A percentile compares a stretch with the other conserved stretches of the same genome.
These are phyloP conservation scores for Rhizoctonia solani DNA, from an alignment of 1,284 basidiomycete species.

Conservation along the genomic window DNA sequence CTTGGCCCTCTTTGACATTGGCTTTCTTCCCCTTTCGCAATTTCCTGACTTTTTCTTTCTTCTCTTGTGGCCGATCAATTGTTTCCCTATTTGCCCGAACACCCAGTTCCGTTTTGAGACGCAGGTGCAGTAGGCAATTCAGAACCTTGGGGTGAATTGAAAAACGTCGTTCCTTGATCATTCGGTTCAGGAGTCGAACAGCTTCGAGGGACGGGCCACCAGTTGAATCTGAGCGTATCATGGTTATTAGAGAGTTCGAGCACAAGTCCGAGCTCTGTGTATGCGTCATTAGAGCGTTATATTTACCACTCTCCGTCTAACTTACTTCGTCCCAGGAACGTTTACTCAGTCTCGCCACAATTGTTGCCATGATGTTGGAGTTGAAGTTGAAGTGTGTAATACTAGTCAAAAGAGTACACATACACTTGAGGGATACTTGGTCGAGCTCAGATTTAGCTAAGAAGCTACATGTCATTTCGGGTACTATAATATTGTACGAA, in stretches of 20 bases:
- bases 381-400: conserved; percentile 98
- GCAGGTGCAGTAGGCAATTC: conserved; percentile 81
- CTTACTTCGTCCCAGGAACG: conserved; percentile 85
- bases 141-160: conserved; percentile 89
- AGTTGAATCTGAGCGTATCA: conserved; percentile 80
- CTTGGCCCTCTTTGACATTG: conserved; percentile 61
- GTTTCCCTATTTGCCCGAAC: conserved; percentile 70
- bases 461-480: conserved; percentile 31
- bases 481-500: neutral
- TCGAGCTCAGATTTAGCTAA: conserved; percentile 57
- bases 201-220: conserved; percentile 85
- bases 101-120: conserved; percentile 82
- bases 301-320: conserved; percentile 22
- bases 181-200: conserved; percentile 90
- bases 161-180: conserved; percentile 94
- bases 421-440: conserved; percentile 75
- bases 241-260: conserved; percentile 73
- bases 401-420: conserved; percentile 83
- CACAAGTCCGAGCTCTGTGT: conserved; percentile 77
- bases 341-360: conserved; percentile 83
- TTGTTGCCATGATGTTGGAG: conserved; percentile 85
- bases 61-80: conserved; percentile 58
- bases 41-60: conserved; percentile 47
- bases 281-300: neutral
- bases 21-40: conserved; percentile 55